phyloP scores from a whole-genome alignment of 2,329 filamentous ascomycete species.

The Chaetothyriales sp. region DNA sequence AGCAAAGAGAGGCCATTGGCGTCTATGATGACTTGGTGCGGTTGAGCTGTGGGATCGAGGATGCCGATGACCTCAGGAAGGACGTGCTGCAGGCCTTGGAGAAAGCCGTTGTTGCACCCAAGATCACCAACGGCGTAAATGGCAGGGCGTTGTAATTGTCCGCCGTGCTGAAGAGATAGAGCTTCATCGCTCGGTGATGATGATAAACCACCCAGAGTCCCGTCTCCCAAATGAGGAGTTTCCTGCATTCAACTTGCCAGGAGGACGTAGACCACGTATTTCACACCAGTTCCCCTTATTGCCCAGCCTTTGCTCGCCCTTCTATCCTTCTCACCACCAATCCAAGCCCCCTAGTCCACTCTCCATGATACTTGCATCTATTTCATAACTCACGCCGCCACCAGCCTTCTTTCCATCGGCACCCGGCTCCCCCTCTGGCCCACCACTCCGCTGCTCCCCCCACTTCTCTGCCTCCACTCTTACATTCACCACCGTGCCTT shows the following conservation, averaged over 20 bases:
- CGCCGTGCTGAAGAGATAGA: neutral
- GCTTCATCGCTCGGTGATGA: neutral
- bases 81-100: conserved; percentile 77
- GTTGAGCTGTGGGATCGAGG: conserved; percentile 88
- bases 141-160: neutral
- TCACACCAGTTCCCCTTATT: neutral
- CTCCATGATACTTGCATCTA: conserved; percentile 34
- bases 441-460: conserved; percentile 22
- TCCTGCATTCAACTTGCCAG: neutral
- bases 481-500: conserved; percentile 76
- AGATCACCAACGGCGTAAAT: conserved; percentile 30
- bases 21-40: conserved; percentile 91
- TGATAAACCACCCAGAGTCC: neutral
- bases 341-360: conserved; percentile 31
- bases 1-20: conserved; percentile 79
- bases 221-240: neutral
- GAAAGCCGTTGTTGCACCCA: conserved; percentile 48
- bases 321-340: conserved; percentile 27
- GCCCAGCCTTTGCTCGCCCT: neutral
- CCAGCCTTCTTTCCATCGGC: neutral
- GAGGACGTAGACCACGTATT: neutral
- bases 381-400: conserved; percentile 7
- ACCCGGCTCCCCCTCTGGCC: conserved; percentile 8
- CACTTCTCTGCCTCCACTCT: conserved; percentile 78
- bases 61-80: conserved; percentile 65